Base-by-base conservation (phyloP, 208 protist species). In the Angomonas deanei region DNA sequence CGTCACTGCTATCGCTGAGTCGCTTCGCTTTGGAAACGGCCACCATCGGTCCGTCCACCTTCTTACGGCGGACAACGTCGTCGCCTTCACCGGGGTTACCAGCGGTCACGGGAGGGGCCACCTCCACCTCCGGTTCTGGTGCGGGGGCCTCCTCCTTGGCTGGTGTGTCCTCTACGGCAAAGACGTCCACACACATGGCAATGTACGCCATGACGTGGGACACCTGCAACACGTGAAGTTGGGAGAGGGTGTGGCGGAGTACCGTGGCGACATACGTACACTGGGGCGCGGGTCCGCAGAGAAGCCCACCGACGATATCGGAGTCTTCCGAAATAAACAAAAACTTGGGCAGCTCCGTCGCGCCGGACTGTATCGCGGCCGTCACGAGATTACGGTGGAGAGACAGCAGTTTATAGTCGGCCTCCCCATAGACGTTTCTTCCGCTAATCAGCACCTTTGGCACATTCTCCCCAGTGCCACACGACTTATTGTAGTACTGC, bases 311-410 rank as follows among this genome's bases (percentile, higher is more conserved):
- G 0, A 92, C 64, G 24, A 95, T 70, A 70, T 95, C 88, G 0
- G 88, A 95, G 57, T 95, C 88, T 46, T 95, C 88, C 17, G 88
- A 92, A 36, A 95, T 69, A 32, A 95, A 85, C 34, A 91, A 84
- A 58, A 95, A 89, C 3, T 49, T 74, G 0, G 88, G 88, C 1
- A 86, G 26, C 15, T 3, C 11, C 11, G 59, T 54, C 1, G 70
- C 61, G 0, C 53, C 56, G 15, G 30, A 33, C 2, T 70, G 57
- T 15, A 78, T 5, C 19, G 64, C 58, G 13, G 65, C 53, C 17
- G 64, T 71, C 10, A 86, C 61, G 36, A 95, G 39, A 8, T 24
- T 49, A 10, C 88, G 74, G 42, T 95, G 88, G 31, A 92, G 55
- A 50, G 91, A 81, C 0, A 95, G 71, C 26, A 95, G 68, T 68